Evolutionary conservation across 257 asterid species (phyloP).

Genomic region (Fraxinus anomala): DNA sequence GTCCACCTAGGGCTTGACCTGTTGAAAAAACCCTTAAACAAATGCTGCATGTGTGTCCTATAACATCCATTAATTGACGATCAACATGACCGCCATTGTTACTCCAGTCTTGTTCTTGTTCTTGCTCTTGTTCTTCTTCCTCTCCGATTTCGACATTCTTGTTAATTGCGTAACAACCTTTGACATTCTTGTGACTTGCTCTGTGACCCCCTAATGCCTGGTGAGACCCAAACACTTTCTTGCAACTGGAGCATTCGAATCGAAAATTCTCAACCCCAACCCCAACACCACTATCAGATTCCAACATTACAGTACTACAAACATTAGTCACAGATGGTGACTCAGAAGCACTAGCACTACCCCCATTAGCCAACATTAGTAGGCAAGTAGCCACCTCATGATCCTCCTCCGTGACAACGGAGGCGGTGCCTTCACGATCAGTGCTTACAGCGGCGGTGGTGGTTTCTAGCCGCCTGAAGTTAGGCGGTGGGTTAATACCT

Average conservation of each 20-base stretch:
- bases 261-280: slow-evolving; percentile 24
- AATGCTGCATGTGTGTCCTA: slow-evolving; percentile 57
- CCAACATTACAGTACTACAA: slow-evolving; percentile 14
- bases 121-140: slow-evolving; percentile 1
- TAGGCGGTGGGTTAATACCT: slow-evolving; percentile 77
- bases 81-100: slow-evolving; percentile 19
- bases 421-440: slow-evolving; percentile 2
- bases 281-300: neutral
- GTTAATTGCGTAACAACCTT: slow-evolving; percentile 73
- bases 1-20: slow-evolving; percentile 82
- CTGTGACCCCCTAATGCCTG: slow-evolving; percentile 88
- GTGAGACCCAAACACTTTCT: slow-evolving; percentile 76
- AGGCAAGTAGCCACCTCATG: slow-evolving; percentile 64
- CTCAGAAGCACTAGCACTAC: neutral
- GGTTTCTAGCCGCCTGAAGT: slow-evolving; percentile 21
- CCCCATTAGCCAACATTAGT: slow-evolving; percentile 58
- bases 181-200: slow-evolving; percentile 86
- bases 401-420: slow-evolving; percentile 48
- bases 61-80: neutral
- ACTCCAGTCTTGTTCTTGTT: slow-evolving; percentile 18
- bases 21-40: slow-evolving; percentile 75
- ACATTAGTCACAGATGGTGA: slow-evolving; percentile 30
- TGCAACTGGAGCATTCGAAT: slow-evolving; percentile 82
- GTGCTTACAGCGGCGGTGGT: neutral
- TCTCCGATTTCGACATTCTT: slow-evolving; percentile 28